phyloP scores from a whole-genome alignment of 345 rosid species.

The Populus davidiana region DNA sequence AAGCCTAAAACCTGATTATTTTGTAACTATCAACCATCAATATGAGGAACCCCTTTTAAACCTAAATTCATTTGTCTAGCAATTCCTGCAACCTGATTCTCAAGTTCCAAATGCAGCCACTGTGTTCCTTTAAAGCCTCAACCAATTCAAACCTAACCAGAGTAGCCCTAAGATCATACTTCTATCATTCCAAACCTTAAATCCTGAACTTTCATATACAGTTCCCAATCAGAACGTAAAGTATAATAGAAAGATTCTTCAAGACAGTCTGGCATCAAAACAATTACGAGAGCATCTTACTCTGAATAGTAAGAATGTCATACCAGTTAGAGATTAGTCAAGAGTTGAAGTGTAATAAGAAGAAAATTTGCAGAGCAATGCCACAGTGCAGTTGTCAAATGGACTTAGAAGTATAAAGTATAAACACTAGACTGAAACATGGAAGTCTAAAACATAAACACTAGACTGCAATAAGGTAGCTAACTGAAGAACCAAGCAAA shows the following conservation, averaged over 20 bases:
- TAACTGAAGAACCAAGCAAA: too few species aligned
- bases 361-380: neutral
- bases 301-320: neutral
- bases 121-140: neutral
- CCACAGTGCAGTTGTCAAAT: neutral
- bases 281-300: neutral
- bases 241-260: too few species aligned
- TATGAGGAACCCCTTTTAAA: neutral
- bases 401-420: neutral
- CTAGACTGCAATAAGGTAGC: too few species aligned
- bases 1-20: neutral
- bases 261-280: neutral
- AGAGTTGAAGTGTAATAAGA: neutral
- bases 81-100: neutral
- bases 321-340: neutral
- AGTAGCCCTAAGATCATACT: neutral
- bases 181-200: neutral
- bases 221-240: too few species aligned
- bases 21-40: neutral
- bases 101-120: neutral
- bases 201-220: neutral
- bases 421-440: too few species aligned
- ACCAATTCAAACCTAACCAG: neutral
- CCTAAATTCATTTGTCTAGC: neutral
- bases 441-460: neutral